These are phyloP conservation scores for Coemansia sp. DNA, from an alignment of 192 early-diverging fungal species.

Conservation along the genomic window DNA sequence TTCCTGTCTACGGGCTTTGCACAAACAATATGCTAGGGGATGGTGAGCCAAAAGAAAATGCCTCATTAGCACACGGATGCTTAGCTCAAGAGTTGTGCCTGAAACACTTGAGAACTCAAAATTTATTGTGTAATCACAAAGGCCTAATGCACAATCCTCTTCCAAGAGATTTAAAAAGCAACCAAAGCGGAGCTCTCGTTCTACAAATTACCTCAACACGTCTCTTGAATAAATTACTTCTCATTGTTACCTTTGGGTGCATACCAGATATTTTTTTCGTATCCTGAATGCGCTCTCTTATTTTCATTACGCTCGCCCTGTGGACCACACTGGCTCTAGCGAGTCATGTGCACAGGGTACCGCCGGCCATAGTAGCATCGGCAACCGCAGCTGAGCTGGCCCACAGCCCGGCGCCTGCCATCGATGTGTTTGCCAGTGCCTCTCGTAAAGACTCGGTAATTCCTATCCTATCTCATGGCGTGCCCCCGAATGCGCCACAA, in stretches of 20 bases:
- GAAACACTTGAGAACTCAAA: not conserved
- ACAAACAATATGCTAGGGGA: not conserved
- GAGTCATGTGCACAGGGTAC: not conserved
- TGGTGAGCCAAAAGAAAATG: not conserved
- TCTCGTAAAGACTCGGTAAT: not conserved
- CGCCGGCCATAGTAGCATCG: not conserved
- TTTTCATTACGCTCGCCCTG: not conserved
- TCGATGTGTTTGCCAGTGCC: not conserved
- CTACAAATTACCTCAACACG: not conserved
- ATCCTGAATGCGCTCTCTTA: not conserved
- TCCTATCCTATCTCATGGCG: not conserved
- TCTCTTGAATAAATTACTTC: not conserved
- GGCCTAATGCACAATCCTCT: not conserved
- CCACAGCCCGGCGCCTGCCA: not conserved
- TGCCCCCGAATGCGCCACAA: not conserved
- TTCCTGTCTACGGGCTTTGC: not conserved
- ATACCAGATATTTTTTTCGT: not conserved
- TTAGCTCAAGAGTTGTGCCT: not conserved
- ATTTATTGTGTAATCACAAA: not conserved
- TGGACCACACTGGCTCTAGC: not conserved
- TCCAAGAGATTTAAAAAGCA: not conserved
- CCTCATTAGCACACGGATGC: not conserved
- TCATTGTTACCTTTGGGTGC: too few relatives aligned
- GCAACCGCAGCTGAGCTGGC: not conserved
- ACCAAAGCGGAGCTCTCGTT: not conserved